Evolutionary conservation across 2,329 filamentous ascomycete genomes (phyloP), one percentile per base, ranked within the genome.

Genomic region (Amauroascus niger): DNA sequence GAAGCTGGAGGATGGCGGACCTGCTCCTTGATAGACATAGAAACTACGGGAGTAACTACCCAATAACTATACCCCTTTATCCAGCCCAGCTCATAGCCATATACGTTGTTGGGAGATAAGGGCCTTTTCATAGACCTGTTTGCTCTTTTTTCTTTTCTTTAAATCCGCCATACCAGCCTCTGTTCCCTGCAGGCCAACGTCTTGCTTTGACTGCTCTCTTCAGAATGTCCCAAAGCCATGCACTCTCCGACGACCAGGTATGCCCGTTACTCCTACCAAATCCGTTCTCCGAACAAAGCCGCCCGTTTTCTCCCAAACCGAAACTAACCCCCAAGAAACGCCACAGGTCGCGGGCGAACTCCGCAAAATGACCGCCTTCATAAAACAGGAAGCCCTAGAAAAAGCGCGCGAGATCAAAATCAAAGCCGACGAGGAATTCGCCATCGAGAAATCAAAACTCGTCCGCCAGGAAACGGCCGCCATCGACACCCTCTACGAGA

Each of bases 311-410:
- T n/a, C n/a, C n/a, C n/a, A n/a, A n/a, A n/a, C n/a, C n/a, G n/a
- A n/a, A n/a, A 24, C 22, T 33, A 33, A 43, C 49, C 24, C 14
- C 30, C 49, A 6, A n/a, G 5, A 50, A 58, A 54, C 57, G n/a
- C 59, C 54, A 43, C 30, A 97, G 89, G 93, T 98, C 80, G 84
- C 87, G 75, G 84, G 88, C 75, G 93, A 98, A 83, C 87, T 98
- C 75, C 90, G 88, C 80, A 98, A 98, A 82, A 98, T 98, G 93
- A 97, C 93, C 57, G 91, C 90, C 69, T 98, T 98, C 82, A 98
- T 98, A 83, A 88, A 89, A 73, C 93, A 97, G 76, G 93, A 98
- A 77, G 93, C 93, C 56, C 81, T 86, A 67, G 93, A 98, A 71
- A 98, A 98, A 76, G 89, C 89, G 65, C 87, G 87, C 69, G 93